A percentile compares a stretch with the other conserved stretches of the same genome.
Evolutionary conservation across 495 filamentous ascomycete species (phyloP).

Genomic region (Penicillium cosmopolitanum): DNA sequence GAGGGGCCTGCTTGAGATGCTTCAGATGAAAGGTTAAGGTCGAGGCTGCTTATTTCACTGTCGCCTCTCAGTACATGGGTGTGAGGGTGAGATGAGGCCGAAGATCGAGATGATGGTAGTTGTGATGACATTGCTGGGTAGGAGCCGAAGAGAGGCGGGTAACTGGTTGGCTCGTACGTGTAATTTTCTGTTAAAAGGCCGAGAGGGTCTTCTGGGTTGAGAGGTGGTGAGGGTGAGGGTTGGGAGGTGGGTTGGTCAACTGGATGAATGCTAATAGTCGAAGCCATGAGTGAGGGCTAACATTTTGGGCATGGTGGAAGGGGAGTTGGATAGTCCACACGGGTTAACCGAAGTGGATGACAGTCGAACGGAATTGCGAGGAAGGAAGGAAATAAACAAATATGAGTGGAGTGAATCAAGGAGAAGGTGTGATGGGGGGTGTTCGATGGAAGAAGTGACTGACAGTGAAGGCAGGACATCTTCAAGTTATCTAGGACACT

Average conservation of each 20-base stretch:
- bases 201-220: conserved; percentile 4
- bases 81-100: not conserved
- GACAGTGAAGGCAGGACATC: too few relatives aligned
- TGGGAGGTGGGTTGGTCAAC: not conserved
- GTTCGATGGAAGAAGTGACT: not conserved
- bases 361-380: not conserved
- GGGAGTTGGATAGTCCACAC: too few relatives aligned
- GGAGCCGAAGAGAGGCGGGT: not conserved
- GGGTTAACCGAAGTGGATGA: too few relatives aligned
- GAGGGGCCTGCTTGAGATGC: not conserved
- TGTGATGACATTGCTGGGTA: not conserved
- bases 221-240: not conserved
- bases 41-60: conserved; percentile 37
- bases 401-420: not conserved
- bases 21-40: conserved; percentile 18
- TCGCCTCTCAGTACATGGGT: conserved; percentile 8
- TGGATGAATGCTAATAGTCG: not conserved
- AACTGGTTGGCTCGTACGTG: not conserved
- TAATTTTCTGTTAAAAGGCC: not conserved
- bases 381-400: not conserved
- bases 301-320: not conserved
- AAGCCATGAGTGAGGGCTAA: not conserved
- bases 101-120: not conserved
- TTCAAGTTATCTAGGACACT: too few relatives aligned
- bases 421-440: not conserved